Conservation (phyloP, 257 asterid genomes). For the Craterostigma plantagineum region DNA sequence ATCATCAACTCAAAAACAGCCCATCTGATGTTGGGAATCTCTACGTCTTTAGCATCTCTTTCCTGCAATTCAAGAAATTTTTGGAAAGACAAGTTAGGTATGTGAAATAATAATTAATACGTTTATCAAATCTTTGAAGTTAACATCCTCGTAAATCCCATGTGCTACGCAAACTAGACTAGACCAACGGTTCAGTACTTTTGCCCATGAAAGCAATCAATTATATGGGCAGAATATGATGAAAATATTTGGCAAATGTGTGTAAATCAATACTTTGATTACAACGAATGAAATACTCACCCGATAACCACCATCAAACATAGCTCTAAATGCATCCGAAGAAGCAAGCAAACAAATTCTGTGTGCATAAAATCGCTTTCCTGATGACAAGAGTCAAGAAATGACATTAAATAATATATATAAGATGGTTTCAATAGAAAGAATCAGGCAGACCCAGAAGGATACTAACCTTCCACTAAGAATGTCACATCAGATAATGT, state of each 20-base stretch:
- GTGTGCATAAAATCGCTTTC: slow-evolving; percentile 82
- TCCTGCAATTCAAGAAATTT: slow-evolving; percentile 37
- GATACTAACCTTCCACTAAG: slow-evolving; percentile 71
- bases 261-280: neutral
- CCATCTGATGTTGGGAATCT: slow-evolving; percentile 94
- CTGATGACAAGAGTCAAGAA: slow-evolving; percentile 16
- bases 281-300: slow-evolving; percentile 21
- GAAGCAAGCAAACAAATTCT: slow-evolving; percentile 95
- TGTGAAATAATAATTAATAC: no score
- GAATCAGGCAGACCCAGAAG: neutral
- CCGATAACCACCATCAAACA: slow-evolving; percentile 99
- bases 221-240: no score
- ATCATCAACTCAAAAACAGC: slow-evolving; percentile 94
- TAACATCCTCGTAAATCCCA: no score
- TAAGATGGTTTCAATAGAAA: neutral
- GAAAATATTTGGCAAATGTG: no score
- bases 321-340: slow-evolving; percentile 94
- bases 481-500: slow-evolving; percentile 89
- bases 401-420: neutral
- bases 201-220: no score
- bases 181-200: no score
- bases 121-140: no score
- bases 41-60: slow-evolving; percentile 92
- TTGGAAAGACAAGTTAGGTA: no score
- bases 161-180: no score